Base-by-base conservation (phyloP, 2,329 filamentous ascomycete genomes). In the Raffaelea deltoideospora region DNA sequence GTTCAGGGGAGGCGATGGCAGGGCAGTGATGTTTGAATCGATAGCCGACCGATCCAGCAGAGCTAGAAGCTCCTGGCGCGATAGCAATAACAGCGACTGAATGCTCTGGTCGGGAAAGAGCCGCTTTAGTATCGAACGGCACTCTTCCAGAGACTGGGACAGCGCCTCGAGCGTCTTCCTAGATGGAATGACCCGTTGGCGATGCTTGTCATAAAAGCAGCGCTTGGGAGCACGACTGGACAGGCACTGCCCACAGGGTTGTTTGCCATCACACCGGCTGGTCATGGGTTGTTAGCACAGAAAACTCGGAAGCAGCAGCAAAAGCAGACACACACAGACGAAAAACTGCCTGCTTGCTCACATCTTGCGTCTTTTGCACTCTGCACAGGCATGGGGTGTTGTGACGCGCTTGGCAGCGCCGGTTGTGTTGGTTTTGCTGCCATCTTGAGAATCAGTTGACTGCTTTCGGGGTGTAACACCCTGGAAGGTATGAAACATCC, bases 281-380 rank as follows among this genome's bases (percentile, higher is more conserved):
- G 3, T 32, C 31, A n/a, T 7, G 31, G n/a, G 24, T 14, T 37
- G 26, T 32, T 20, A 15, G 24, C 23, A 26, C 23, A 8, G 23
- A 8, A 26, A 13, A 26, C 23, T 13, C 8, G 23, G 23, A 26
- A 8, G 8, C 23, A 13, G 13, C 13, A 26, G 23, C 13, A 10
- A 38, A 11, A 31, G 20, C 37, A 18, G 13, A 7, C 2, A 31
- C 1, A 18, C 4, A 9, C n/a, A 23, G n/a, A 5, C 21, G 14
- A 22, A 17, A 19, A 2, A n/a, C 3, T 14, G 14, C 14, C 18
- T 21, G 15, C 6, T 23, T 17, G 18, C 60, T 49, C 53, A 65
- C 63, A 88, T 88, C 57, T 88, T 90, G 43, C 82, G 71, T 46
- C 82, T 69, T 51, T 85, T 77, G 59, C 82, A 85, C 48, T 82